Conservation (phyloP, 2,329 filamentous ascomycete species). For the Pezicula neosporulosa region DNA sequence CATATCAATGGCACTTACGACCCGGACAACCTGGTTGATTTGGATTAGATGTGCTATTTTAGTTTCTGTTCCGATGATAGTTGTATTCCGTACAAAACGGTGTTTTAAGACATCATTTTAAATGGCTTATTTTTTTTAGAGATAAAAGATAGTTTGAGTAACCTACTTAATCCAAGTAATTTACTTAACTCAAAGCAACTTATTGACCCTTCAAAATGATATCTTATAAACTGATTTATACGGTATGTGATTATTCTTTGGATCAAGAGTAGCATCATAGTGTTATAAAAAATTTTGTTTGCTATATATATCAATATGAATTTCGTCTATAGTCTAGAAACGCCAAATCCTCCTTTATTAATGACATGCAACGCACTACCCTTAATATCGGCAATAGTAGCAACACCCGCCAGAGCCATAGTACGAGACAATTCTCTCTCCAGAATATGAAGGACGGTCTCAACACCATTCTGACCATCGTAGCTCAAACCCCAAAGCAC, state of each 20-base stretch:
- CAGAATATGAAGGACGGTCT: conserved; percentile 48
- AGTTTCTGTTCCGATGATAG: too few relatives aligned
- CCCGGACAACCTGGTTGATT: background rate
- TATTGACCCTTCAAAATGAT: too few relatives aligned
- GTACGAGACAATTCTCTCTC: conserved; percentile 2
- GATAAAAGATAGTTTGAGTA: too few relatives aligned
- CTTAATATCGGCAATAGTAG: background rate
- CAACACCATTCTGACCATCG: conserved; percentile 55
- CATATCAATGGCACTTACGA: background rate
- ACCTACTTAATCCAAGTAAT: too few relatives aligned
- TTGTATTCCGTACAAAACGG: too few relatives aligned
- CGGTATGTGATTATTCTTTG: background rate
- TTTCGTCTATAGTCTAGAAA: background rate
- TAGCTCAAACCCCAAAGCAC: conserved; percentile 59
- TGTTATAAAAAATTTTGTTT: too few relatives aligned
- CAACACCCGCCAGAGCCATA: conserved; percentile 6
- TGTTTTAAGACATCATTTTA: too few relatives aligned
- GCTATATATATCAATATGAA: too few relatives aligned
- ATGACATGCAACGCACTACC: background rate
- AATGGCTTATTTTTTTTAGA: too few relatives aligned
- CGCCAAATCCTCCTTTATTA: background rate
- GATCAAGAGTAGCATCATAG: background rate
- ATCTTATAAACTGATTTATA: too few relatives aligned
- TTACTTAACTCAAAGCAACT: too few relatives aligned
- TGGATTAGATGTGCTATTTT: too few relatives aligned